Conservation (phyloP, 805 yeast species). For the Yamadazyma kitorensis region DNA sequence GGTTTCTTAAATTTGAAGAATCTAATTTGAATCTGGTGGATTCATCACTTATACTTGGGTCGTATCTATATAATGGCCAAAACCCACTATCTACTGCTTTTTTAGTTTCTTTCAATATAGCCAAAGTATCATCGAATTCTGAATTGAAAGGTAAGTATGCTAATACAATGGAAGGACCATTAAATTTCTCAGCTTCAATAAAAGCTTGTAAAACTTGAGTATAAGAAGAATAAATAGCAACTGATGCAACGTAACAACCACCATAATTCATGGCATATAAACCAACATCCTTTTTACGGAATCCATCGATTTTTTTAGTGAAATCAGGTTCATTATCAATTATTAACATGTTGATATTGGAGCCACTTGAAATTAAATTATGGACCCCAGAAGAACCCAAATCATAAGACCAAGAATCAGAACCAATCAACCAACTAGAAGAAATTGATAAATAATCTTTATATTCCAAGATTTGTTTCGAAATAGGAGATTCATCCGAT, state of each 20-base stretch:
- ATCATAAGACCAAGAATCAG: slow-evolving; percentile 95
- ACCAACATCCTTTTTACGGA: slow-evolving; percentile 88
- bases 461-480: slow-evolving; percentile 45
- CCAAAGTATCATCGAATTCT: slow-evolving; percentile 66
- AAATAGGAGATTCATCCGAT: slow-evolving; percentile 38
- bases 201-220: slow-evolving; percentile 88
- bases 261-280: slow-evolving; percentile 93
- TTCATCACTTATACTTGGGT: slow-evolving; percentile 56
- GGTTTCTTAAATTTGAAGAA: slow-evolving; percentile 75
- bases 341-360: slow-evolving; percentile 78
- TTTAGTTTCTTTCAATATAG: slow-evolving; percentile 82
- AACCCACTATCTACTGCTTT: slow-evolving; percentile 89
- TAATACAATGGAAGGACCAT: slow-evolving; percentile 88
- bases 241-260: slow-evolving; percentile 86
- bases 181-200: slow-evolving; percentile 81
- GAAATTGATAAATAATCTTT: slow-evolving; percentile 40
- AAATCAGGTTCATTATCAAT: slow-evolving; percentile 80
- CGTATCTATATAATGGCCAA: slow-evolving; percentile 91
- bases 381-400: slow-evolving; percentile 91
- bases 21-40: slow-evolving; percentile 73
- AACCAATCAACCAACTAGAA: slow-evolving; percentile 83
- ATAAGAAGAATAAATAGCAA: slow-evolving; percentile 90
- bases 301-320: slow-evolving; percentile 37
- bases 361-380: slow-evolving; percentile 69
- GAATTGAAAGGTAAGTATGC: slow-evolving; percentile 80